phyloP scores from a whole-genome alignment of 257 asterid genomes.

The Avicennia marina region DNA sequence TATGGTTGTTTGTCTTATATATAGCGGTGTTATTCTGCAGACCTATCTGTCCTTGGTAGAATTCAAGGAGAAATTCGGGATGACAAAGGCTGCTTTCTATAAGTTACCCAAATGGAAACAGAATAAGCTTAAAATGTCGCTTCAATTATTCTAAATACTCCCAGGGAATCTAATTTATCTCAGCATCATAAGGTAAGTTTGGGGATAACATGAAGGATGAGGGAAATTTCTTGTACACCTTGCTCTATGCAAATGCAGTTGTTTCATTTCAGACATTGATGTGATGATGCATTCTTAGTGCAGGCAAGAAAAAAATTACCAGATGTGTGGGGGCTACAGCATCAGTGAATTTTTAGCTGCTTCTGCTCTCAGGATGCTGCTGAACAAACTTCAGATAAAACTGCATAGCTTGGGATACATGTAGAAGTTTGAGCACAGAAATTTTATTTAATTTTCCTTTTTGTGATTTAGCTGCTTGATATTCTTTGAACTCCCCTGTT shows the following conservation, averaged over 20 bases:
- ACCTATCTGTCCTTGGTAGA: slow-evolving; percentile 71
- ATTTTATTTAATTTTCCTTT: slow-evolving; percentile 6
- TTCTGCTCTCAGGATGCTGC: slow-evolving; percentile 45
- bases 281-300: slow-evolving; percentile 16
- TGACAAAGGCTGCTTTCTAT: slow-evolving; percentile 63
- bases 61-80: slow-evolving; percentile 86
- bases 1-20: slow-evolving; percentile 1
- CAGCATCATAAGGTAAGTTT: slow-evolving; percentile 18
- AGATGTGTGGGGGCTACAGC: slow-evolving; percentile 39
- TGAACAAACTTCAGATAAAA: slow-evolving; percentile 22
- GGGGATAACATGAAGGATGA: slow-evolving; percentile 26
- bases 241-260: no score
- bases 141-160: slow-evolving; percentile 56
- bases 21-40: slow-evolving; percentile 39
- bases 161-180: slow-evolving; percentile 15
- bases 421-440: slow-evolving; percentile 26
- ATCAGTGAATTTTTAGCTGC: slow-evolving; percentile 60
- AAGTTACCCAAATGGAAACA: slow-evolving; percentile 98
- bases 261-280: slow-evolving; percentile 15
- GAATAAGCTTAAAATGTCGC: slow-evolving; percentile 93
- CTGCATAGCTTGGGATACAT: slow-evolving; percentile 21
- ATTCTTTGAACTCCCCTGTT: slow-evolving; percentile 51
- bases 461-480: slow-evolving; percentile 33
- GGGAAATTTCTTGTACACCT: slow-evolving; percentile 21
- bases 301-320: slow-evolving; percentile 26